Conservation (phyloP, 2,329 filamentous ascomycete species). For the Clarireedia monteithiana region DNA sequence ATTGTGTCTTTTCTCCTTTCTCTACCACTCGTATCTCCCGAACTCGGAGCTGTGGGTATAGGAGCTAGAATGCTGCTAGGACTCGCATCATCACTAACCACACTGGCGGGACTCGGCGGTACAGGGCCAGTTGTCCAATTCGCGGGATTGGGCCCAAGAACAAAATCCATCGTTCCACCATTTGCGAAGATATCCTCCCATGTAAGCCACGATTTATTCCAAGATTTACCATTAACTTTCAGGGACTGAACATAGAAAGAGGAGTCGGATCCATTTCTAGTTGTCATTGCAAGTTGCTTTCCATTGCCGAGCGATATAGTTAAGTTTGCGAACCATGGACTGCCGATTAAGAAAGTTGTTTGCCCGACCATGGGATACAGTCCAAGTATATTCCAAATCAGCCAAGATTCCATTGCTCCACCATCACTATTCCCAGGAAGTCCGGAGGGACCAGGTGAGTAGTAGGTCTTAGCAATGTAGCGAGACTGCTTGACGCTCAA, state of each 20-base stretch:
- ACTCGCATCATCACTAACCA: background rate
- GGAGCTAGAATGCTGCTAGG: constrained; percentile 3
- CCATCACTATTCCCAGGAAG: constrained; percentile 65
- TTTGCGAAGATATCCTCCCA: constrained; percentile 59
- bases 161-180: constrained; percentile 56
- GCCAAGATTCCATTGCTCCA: constrained; percentile 65
- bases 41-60: background rate
- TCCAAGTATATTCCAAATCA: constrained; percentile 62
- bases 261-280: constrained; percentile 39
- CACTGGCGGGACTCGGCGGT: constrained; percentile 51
- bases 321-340: constrained; percentile 54
- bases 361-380: constrained; percentile 62
- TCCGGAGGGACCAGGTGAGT: constrained; percentile 45
- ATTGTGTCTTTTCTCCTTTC: background rate
- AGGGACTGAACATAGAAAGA: constrained; percentile 56
- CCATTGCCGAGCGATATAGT: constrained; percentile 49
- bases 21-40: background rate
- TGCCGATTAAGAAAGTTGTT: constrained; percentile 57
- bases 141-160: constrained; percentile 44
- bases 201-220: constrained; percentile 57
- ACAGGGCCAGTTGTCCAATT: constrained; percentile 52
- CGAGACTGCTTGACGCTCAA: constrained; percentile 52
- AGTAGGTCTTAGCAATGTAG: constrained; percentile 50
- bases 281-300: constrained; percentile 46
- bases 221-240: constrained; percentile 54